phyloP scores from a whole-genome alignment of 768 basidiomycete species.

The Naganishia vaughanmartiniae region DNA sequence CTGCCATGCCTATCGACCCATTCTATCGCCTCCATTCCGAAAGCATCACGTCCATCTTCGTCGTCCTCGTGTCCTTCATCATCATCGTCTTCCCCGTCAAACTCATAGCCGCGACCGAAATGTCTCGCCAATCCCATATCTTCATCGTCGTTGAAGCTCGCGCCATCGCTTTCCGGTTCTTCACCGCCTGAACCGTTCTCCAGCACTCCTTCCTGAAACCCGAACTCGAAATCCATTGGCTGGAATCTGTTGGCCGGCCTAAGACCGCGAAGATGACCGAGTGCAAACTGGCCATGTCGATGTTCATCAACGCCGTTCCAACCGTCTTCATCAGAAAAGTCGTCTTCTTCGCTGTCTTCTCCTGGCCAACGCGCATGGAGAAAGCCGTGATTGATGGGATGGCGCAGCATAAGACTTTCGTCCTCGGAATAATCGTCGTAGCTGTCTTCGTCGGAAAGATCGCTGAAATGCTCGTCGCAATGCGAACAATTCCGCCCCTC shows the following conservation, averaged over 20 bases:
- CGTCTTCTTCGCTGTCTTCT: conserved; percentile 12
- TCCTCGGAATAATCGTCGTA: not conserved
- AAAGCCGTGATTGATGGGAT: not conserved
- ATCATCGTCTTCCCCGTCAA: conserved; percentile 11
- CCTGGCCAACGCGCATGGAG: conserved; percentile 9
- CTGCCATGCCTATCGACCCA: not conserved
- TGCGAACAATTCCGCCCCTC: conserved; percentile 19
- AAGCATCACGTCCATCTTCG: not conserved
- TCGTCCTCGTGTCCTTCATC: not conserved
- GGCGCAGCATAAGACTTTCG: conserved; percentile 4
- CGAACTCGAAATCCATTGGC: conserved; percentile 11
- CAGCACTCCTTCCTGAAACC: not conserved
- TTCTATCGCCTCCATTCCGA: not conserved
- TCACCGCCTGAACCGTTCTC: not conserved
- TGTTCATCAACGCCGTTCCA: not conserved
- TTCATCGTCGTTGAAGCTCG: conserved; percentile 15
- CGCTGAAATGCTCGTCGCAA: conserved; percentile 30
- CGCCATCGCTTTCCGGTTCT: not conserved
- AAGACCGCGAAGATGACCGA: not conserved
- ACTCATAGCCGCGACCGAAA: conserved; percentile 11
- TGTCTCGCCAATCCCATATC: conserved; percentile 3
- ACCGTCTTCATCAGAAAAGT: conserved; percentile 1
- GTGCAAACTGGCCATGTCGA: not conserved
- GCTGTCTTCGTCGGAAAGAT: conserved; percentile 10
- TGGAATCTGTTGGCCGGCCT: not conserved